Evolutionary conservation across 331 rosid species (phyloP).

Genomic region (Malus hybrid): DNA sequence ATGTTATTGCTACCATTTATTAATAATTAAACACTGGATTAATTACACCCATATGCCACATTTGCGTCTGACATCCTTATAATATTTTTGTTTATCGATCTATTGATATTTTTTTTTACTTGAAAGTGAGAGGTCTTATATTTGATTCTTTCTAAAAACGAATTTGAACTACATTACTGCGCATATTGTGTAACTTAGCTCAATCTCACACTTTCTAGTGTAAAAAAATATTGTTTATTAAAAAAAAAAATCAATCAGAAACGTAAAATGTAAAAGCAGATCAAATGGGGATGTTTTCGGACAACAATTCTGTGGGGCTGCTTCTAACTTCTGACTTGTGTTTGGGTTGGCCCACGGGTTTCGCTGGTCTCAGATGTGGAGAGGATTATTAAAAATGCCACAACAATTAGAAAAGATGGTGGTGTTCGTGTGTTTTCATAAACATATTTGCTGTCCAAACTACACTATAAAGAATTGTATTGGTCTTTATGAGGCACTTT

Average conservation of each 20-base stretch:
- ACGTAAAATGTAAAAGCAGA: background rate
- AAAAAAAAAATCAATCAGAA: background rate
- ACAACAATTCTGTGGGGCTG: conserved; percentile 12
- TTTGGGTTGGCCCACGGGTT: background rate
- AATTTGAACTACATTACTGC: no score
- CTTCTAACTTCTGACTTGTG: background rate
- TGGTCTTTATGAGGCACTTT: no score
- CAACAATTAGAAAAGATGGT: background rate
- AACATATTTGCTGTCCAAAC: no score
- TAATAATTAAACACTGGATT: background rate
- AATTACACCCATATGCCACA: background rate
- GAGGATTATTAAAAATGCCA: background rate
- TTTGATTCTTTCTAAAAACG: no score
- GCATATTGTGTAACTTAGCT: no score
- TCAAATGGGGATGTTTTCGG: background rate
- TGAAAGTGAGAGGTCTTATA: accelerated
- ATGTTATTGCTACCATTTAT: background rate
- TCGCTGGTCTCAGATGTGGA: background rate
- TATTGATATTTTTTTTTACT: no score
- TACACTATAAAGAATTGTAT: no score
- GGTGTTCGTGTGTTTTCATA: no score
- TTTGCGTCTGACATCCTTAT: background rate
- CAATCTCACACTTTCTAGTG: no score
- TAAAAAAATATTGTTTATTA: no score
- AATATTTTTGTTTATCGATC: no score